A percentile compares a stretch with the other conserved stretches of the same genome.
These are phyloP conservation scores for Hawksworthiomyces lignivorus DNA, from an alignment of 2,329 filamentous ascomycete species.

Conservation along the genomic window DNA sequence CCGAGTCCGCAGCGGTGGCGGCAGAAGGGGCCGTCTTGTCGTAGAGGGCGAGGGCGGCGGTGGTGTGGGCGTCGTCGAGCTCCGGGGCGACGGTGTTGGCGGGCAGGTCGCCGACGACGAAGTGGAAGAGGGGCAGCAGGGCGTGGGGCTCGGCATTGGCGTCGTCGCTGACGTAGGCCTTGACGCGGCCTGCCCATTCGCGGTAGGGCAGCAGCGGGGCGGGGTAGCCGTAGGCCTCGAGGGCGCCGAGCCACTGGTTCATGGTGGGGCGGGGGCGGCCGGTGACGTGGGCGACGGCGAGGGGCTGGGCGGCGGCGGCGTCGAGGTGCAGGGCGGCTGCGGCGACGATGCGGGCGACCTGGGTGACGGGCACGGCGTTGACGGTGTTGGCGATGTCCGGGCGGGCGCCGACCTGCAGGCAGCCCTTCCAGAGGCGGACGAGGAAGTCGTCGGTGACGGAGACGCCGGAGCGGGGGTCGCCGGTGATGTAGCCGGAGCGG, in stretches of 20 bases:
- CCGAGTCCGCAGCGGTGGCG: constrained; percentile 48
- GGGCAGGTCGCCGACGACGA: constrained; percentile 63
- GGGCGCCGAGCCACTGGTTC: constrained; percentile 65
- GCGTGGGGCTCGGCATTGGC: constrained; percentile 58
- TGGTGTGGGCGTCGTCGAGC: constrained; percentile 65
- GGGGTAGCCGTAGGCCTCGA: constrained; percentile 66
- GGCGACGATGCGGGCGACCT: constrained; percentile 74
- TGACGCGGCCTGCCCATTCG: constrained; percentile 60
- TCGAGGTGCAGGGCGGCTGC: constrained; percentile 59
- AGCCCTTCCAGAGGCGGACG: constrained; percentile 78
- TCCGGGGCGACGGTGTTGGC: constrained; percentile 63
- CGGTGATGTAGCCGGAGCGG: constrained; percentile 78
- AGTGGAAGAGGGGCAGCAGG: constrained; percentile 67
- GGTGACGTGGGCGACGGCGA: constrained; percentile 68
- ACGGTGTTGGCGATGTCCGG: constrained; percentile 79
- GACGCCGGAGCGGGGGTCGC: constrained; percentile 61
- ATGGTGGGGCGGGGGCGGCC: constrained; percentile 70
- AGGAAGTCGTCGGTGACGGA: constrained; percentile 86
- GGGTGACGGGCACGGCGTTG: constrained; percentile 81
- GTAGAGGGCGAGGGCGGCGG: constrained; percentile 45
- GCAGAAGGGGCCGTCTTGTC: too few relatives aligned
- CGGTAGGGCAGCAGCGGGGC: constrained; percentile 60
- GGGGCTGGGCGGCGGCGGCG: neutral
- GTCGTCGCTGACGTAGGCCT: constrained; percentile 56
- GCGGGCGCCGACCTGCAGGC: constrained; percentile 65